Base-by-base conservation (phyloP, 2,329 filamentous ascomycete species). In the Aspergillus brasiliensis region DNA sequence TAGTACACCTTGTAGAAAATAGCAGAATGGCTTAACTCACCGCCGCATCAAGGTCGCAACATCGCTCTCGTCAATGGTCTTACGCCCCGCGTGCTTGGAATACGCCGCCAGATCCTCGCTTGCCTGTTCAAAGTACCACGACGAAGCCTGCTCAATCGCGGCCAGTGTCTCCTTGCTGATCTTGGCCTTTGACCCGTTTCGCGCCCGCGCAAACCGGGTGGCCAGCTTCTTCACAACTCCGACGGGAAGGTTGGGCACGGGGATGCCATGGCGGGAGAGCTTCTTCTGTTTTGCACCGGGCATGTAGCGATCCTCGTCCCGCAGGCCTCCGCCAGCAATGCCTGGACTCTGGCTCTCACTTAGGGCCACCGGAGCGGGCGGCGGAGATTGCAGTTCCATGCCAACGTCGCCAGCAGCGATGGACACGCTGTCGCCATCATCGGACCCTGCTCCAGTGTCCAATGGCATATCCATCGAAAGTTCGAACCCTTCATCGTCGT, bases 51-150 rank as follows among this genome's bases (percentile, higher is more conserved):
- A 78, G 60, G 91, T 87, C 57, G 91, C 80, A 69, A 96, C 87
- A 73, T 97, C 92, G 67, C 85, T 89, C 74, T 95, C 91, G 68
- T 96, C 91, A 66, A 97, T 92, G 2, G 88, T 92, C 75, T 90
- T 95, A 31, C 92, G 86, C 31, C 90, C 89, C 5, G 90, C 92
- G 74, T 97, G 92, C 62, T 86, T 83, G 17, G 92, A 90, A 74
- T 93, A 97, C 2, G 88, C 88, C 11, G 86, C 85, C 57, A 97
- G 78, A 71, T 96, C 92, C 61, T 92, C 90, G 51, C 90, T 87
- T 2, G 91, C 80, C 75, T 97, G 92, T 77, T 96, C 91, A 73
- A 97, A 96, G 75, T 92, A 97, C 89, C 91, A 95, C 62, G 96
- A 91, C 2, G 91, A 91, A 0, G 92, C 91, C 72, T 92, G 88